Evolutionary conservation across 73 alveolate species (phyloP).

Genomic region (Paramecium caudatum): DNA sequence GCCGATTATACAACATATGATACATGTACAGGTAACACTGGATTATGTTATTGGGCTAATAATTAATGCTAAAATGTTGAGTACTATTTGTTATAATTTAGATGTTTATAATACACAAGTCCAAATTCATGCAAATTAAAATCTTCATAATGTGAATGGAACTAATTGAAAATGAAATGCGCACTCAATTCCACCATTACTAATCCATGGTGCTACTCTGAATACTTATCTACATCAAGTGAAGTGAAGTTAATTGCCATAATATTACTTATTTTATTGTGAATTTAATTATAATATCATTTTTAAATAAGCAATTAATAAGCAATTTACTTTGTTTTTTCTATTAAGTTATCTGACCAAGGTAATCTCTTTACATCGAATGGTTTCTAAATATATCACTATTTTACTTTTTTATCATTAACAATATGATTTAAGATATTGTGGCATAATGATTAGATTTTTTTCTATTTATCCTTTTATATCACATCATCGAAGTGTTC

Average conservation of each 20-base stretch:
- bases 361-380: conserved; percentile 47
- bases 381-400: background rate
- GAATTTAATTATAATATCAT: conserved; percentile 5
- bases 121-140: background rate
- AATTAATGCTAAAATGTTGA: background rate
- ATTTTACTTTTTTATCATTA: background rate
- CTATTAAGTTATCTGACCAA: conserved; percentile 12
- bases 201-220: background rate
- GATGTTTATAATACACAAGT: background rate
- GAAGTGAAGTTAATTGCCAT: background rate
- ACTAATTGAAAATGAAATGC: background rate
- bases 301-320: background rate
- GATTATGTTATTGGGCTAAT: background rate
- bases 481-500: background rate
- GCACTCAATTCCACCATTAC: background rate
- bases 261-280: background rate
- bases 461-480: conserved; percentile 19
- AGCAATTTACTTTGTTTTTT: background rate
- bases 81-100: background rate
- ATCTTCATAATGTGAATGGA: background rate
- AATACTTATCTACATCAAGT: background rate
- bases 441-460: background rate
- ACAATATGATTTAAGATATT: background rate
- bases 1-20: background rate
- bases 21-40: background rate